Conservation (phyloP, 768 basidiomycete genomes). For the Mycena belliarum region DNA sequence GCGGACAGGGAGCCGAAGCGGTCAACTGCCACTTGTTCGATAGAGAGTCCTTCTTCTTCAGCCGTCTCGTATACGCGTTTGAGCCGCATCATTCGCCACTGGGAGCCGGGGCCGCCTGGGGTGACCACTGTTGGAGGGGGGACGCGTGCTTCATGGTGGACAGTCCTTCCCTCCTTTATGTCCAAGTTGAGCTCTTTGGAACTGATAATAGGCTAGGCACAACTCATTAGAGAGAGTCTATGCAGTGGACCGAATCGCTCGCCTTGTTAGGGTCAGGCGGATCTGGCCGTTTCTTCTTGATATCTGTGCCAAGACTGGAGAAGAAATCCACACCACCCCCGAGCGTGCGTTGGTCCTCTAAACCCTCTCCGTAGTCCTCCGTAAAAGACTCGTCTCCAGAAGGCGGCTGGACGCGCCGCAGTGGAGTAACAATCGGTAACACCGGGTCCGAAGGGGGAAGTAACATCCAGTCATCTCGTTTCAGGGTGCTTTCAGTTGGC, state of each 20-base stretch:
- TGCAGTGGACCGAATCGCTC: constrained; percentile 10
- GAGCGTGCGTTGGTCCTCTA: constrained; percentile 45
- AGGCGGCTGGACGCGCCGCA: constrained; percentile 23
- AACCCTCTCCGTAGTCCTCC: constrained; percentile 64
- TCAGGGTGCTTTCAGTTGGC: constrained; percentile 49
- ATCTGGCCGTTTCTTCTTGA: constrained; percentile 58
- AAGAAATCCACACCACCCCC: constrained; percentile 84
- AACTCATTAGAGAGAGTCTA: constrained; percentile 2
- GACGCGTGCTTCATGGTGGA: constrained; percentile 42
- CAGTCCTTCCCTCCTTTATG: constrained; percentile 45
- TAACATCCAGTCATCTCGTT: constrained; percentile 93
- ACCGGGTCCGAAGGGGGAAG: constrained; percentile 37
- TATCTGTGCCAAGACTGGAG: constrained; percentile 78
- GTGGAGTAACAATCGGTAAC: constrained; percentile 24
- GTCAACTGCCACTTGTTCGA: constrained; percentile 84
- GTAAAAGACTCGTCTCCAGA: constrained; percentile 53
- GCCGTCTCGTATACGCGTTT: constrained; percentile 87
- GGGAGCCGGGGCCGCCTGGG: constrained; percentile 90
- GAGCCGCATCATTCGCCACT: constrained; percentile 98
- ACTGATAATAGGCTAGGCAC: constrained; percentile 59
- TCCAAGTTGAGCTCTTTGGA: constrained; percentile 64
- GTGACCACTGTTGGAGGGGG: constrained; percentile 50
- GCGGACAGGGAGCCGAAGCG: constrained; percentile 84
- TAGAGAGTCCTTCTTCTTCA: constrained; percentile 72
- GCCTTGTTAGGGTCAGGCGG: constrained; percentile 76